Percentiles rank a stretch among this genome's conserved stretches.
Evolutionary conservation across 2,329 filamentous ascomycete species (phyloP).

Genomic region (Trichoderma cornu-damae): DNA sequence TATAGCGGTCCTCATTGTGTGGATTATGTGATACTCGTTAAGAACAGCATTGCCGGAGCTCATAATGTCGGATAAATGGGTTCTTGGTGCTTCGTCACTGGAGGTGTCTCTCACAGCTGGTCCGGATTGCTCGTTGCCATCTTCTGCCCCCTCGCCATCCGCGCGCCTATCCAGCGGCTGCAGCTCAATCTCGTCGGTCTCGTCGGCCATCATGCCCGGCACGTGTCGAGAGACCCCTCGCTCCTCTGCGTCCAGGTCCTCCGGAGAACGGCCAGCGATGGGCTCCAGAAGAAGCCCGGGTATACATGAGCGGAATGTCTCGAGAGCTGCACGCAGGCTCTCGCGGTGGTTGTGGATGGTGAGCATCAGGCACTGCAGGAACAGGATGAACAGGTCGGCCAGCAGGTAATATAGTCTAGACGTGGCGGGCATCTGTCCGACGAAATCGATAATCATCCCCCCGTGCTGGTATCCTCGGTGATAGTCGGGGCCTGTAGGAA

Average conservation of each 20-base stretch:
- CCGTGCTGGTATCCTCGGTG: conserved; percentile 62
- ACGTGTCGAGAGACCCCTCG: conserved; percentile 44
- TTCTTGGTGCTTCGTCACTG: conserved; percentile 31
- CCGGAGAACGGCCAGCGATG: conserved; percentile 31
- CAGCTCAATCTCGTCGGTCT: conserved; percentile 44
- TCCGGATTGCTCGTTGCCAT: conserved; percentile 21
- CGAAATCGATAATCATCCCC: conserved; percentile 61
- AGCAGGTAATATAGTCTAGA: conserved; percentile 52
- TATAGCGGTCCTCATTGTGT: conserved; percentile 45
- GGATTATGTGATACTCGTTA: conserved; percentile 49
- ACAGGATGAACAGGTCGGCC: conserved; percentile 52
- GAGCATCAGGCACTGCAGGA: conserved; percentile 59
- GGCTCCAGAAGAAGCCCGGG: conserved; percentile 29
- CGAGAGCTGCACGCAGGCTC: conserved; percentile 46
- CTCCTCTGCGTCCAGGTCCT: conserved; percentile 55
- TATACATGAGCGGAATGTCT: conserved; percentile 34
- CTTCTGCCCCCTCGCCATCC: conserved; percentile 25
- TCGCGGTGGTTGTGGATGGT: conserved; percentile 58
- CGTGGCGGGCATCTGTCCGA: conserved; percentile 59
- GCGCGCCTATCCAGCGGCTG: conserved; percentile 30
- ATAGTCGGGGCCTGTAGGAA: conserved; percentile 54
- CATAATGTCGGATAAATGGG: conserved; percentile 44
- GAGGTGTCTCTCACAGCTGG: conserved; percentile 28
- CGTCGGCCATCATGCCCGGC: conserved; percentile 33
- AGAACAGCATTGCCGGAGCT: conserved; percentile 52